A percentile compares a stretch with the other conserved stretches of the same genome.
These are phyloP conservation scores for Fraxinus ornus DNA, from an alignment of 305 asterid genomes.

Conservation along the genomic window DNA sequence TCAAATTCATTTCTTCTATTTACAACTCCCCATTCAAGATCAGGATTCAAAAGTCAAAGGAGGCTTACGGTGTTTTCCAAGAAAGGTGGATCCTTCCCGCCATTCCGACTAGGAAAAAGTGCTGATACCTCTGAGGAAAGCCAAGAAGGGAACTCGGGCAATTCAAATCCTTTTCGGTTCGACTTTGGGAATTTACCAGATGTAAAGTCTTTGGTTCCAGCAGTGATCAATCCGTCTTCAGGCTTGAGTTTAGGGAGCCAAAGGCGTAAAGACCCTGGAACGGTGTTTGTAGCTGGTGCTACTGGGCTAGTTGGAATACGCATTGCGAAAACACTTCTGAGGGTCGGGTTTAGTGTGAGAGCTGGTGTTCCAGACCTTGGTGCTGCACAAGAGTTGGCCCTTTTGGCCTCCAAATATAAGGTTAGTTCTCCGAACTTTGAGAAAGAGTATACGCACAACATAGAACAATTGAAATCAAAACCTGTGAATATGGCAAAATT, in stretches of 20 bases:
- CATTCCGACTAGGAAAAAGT: constrained; percentile 31
- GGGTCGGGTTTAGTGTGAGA: constrained; percentile 80
- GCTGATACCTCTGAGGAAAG: constrained; percentile 24
- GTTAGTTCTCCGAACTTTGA: constrained; percentile 22
- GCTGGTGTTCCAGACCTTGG: constrained; percentile 89
- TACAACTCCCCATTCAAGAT: constrained; percentile 50
- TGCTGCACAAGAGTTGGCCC: constrained; percentile 92
- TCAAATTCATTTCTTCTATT: constrained; percentile 66
- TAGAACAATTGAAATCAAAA: background rate
- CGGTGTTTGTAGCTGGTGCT: constrained; percentile 92
- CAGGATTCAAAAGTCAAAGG: constrained; percentile 34
- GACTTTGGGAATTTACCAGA: constrained; percentile 64
- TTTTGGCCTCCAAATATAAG: constrained; percentile 72
- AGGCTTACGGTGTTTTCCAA: constrained; percentile 45
- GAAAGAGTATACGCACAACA: background rate
- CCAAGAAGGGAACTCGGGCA: constrained; percentile 27
- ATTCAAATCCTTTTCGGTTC: constrained; percentile 59
- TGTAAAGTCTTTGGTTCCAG: constrained; percentile 61
- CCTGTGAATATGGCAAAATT: background rate
- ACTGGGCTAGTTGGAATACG: constrained; percentile 85
- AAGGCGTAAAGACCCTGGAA: constrained; percentile 72
- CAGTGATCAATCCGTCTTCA: constrained; percentile 40
- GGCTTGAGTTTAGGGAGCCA: constrained; percentile 52
- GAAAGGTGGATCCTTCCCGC: constrained; percentile 36
- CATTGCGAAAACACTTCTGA: constrained; percentile 76